Percentiles rank a stretch among this genome's conserved stretches.
These are phyloP conservation scores for Nothomitra cinnamomea DNA, from an alignment of 2,329 filamentous ascomycete genomes.

Conservation along the genomic window DNA sequence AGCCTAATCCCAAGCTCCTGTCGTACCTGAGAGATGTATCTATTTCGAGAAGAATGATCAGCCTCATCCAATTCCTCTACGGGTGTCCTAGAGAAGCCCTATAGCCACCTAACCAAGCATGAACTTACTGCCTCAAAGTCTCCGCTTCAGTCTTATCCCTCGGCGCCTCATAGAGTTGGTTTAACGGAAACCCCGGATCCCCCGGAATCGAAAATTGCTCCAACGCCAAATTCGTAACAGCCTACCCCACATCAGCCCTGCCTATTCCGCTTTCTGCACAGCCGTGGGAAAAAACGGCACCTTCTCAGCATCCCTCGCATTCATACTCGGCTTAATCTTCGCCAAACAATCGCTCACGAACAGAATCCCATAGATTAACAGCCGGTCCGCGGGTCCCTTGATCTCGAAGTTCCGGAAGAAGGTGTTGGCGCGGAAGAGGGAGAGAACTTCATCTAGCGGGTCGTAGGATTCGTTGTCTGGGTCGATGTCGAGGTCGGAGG, in stretches of 20 bases:
- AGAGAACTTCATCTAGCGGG: constrained; percentile 82
- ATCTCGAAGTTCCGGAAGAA: constrained; percentile 99
- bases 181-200: constrained; percentile 81
- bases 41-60: constrained; percentile 10
- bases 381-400: constrained; percentile 82
- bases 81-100: not conserved
- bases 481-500: constrained; percentile 38
- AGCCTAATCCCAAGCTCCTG: constrained; percentile 77
- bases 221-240: constrained; percentile 77
- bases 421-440: constrained; percentile 91
- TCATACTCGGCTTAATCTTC: constrained; percentile 66
- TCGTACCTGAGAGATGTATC: constrained; percentile 64
- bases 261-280: not conserved
- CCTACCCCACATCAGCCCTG: constrained; percentile 32
- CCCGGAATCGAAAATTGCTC: constrained; percentile 94
- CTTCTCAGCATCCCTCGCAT: constrained; percentile 48
- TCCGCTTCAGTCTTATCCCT: constrained; percentile 79
- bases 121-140: constrained; percentile 59
- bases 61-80: not conserved
- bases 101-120: not conserved
- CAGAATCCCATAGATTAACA: constrained; percentile 92
- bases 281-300: constrained; percentile 18
- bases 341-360: constrained; percentile 81
- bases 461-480: constrained; percentile 89
- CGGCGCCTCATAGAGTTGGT: constrained; percentile 91